A percentile compares a stretch with the other conserved stretches of the same genome.
Evolutionary conservation across 352 stramenopile genomes (phyloP).

Genomic region (Phytophthora tubulina): DNA sequence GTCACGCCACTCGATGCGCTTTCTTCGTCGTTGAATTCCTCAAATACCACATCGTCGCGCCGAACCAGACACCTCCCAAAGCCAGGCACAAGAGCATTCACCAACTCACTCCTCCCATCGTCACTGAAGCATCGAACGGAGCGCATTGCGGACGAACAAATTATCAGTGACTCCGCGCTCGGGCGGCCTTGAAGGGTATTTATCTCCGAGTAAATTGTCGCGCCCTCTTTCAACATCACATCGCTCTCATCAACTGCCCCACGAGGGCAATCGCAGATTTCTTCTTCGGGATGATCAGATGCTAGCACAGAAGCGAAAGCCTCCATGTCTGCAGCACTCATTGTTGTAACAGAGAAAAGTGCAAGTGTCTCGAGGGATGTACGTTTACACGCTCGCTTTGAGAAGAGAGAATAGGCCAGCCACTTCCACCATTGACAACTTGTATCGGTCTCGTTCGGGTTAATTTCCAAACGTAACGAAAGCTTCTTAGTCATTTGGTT

Average conservation of each 20-base stretch:
- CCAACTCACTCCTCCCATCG: too few relatives aligned
- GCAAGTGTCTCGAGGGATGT: conserved; percentile 9
- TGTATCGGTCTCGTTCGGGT: background rate
- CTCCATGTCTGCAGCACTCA: background rate
- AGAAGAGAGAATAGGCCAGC: conserved; percentile 20
- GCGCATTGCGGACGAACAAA: too few relatives aligned
- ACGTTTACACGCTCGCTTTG: background rate
- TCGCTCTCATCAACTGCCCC: background rate
- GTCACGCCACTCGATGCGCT: too few relatives aligned
- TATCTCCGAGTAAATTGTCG: too few relatives aligned
- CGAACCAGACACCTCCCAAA: too few relatives aligned
- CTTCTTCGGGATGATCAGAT: conserved; percentile 11
- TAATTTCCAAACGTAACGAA: background rate
- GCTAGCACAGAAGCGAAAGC: background rate
- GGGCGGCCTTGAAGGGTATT: too few relatives aligned
- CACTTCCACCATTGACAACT: conserved; percentile 15
- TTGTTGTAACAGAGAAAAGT: background rate
- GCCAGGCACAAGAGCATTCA: too few relatives aligned
- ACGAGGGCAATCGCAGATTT: background rate
- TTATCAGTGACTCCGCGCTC: too few relatives aligned
- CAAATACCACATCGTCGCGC: too few relatives aligned
- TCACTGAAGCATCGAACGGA: too few relatives aligned
- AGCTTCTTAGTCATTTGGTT: conserved; percentile 3
- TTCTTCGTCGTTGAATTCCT: too few relatives aligned
- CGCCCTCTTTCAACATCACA: background rate